Evolutionary conservation across 176 grass and related monocot species (phyloP).

Genomic region (Hordeum marinum): DNA sequence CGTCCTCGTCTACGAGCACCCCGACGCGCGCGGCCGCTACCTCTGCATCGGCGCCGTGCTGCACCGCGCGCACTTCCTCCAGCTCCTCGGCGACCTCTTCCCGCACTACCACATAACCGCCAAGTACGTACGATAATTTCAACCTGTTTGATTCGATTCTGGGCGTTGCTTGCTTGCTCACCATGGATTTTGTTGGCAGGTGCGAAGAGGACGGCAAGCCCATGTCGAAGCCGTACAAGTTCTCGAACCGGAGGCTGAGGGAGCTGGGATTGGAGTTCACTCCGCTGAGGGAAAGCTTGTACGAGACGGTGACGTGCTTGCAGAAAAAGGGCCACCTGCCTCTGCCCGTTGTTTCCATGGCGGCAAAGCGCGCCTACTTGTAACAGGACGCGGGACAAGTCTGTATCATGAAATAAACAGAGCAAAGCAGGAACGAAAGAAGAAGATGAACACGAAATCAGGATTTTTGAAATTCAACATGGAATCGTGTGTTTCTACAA

Average conservation of each 20-base stretch:
- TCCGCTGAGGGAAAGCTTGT: conserved; percentile 16
- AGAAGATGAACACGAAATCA: neutral
- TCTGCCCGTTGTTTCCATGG: neutral
- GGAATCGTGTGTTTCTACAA: neutral
- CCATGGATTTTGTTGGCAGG: neutral
- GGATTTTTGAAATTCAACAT: neutral
- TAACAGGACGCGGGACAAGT: neutral
- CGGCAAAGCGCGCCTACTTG: neutral
- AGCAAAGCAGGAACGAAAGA: no score
- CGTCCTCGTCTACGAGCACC: conserved; percentile 36
- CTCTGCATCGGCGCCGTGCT: conserved; percentile 45
- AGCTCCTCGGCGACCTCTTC: conserved; percentile 27
- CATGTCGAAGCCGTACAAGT: conserved; percentile 31
- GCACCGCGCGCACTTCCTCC: conserved; percentile 16
- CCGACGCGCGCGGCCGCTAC: conserved; percentile 24
- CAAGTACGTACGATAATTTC: neutral
- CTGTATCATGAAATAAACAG: neutral
- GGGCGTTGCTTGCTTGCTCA: neutral
- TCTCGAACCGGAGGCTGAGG: conserved; percentile 35
- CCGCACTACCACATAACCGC: conserved; percentile 23
- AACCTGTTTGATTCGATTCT: no score
- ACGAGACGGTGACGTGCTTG: conserved; percentile 11
- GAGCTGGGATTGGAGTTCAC: conserved; percentile 40
- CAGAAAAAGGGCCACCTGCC: conserved; percentile 31
- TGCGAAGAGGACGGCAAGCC: conserved; percentile 25